Evolutionary conservation across 164 flowering plant species (phyloP), one percentile per base, ranked within the genome.

Genomic region (Cinnamomum micranthum): DNA sequence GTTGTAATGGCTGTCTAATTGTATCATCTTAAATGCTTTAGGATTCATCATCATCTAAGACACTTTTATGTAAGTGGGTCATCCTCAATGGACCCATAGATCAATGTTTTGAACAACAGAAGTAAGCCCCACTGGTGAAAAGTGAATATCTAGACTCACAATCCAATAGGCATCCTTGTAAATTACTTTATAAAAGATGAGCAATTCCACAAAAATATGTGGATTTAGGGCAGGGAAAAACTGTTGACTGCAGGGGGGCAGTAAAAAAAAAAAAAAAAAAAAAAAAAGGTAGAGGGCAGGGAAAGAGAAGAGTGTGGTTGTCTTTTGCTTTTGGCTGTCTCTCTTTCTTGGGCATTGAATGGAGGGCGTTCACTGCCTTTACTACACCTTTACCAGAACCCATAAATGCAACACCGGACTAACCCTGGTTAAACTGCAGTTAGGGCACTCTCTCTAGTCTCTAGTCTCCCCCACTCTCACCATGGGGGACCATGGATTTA

Each of bases 351-450:
- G 15, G 55, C 71, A 69, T 69, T 69, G 55, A 69, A 69, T 69
- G 71, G 55, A 15, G 71, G 71, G 14, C 71, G 52, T 69, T 69
- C 71, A 12, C 52, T 28, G 55, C 71, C 55, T 69, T 69, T 35
- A 69, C 71, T 35, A 35, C 47, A 17, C 25, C 71, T 67, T 64
- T 64, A 64, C 67, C 67, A 23, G 67, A 13, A 22, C 20, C 31
- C 70, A 67, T 67, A 67, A 67, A 67, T 67, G 70, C 70, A 17
- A 4, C 50, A 12, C 47, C 9, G 15, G 7, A 17, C 50, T 67
- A 28, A 67, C 70, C 41, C 67, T 35, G 24, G 28, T 59, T 59
- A 15, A 59, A 59, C 63, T 59, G 19, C 63, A 22, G 27, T 24
- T 64, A 64, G 22, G 25, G 25, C 31, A 28, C 31, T 28, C 31